phyloP scores from a whole-genome alignment of 2,329 filamentous ascomycete species.

The Trichothecium roseum region DNA sequence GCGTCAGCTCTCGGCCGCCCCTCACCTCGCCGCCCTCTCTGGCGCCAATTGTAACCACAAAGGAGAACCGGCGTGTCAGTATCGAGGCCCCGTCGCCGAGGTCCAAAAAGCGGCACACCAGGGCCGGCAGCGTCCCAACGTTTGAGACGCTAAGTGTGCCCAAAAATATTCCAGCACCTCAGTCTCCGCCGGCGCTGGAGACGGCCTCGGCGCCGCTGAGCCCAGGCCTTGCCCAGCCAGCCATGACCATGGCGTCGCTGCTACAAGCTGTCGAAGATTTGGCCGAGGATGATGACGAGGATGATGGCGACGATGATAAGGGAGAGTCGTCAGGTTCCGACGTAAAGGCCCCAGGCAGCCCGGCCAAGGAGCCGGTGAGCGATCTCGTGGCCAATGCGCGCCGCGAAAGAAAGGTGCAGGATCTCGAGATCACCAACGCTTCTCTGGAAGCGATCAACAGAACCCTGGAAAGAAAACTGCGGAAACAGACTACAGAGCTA shows the following conservation, averaged over 20 bases:
- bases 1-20: constrained; percentile 17
- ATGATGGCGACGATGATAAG: constrained; percentile 14
- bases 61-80: constrained; percentile 29
- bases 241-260: constrained; percentile 43
- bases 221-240: constrained; percentile 17
- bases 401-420: constrained; percentile 86
- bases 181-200: constrained; percentile 16
- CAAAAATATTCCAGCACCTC: constrained; percentile 9
- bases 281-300: constrained; percentile 17
- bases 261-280: constrained; percentile 46
- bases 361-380: constrained; percentile 55
- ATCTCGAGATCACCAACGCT: constrained; percentile 93
- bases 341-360: constrained; percentile 32
- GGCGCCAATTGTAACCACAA: constrained; percentile 14
- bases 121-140: constrained; percentile 26
- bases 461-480: constrained; percentile 79
- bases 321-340: constrained; percentile 15
- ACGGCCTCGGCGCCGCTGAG: constrained; percentile 24
- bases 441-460: constrained; percentile 92
- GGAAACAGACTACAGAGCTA: constrained; percentile 82
- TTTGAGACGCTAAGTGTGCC: constrained; percentile 25
- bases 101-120: constrained; percentile 24
- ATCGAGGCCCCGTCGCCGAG: constrained; percentile 25
- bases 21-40: constrained; percentile 25
- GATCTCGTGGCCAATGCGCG: constrained; percentile 82